Percentiles rank a stretch among this genome's conserved stretches.
phyloP scores from a whole-genome alignment of 2,329 filamentous ascomycete genomes.

The Fusarium drepaniforme region DNA sequence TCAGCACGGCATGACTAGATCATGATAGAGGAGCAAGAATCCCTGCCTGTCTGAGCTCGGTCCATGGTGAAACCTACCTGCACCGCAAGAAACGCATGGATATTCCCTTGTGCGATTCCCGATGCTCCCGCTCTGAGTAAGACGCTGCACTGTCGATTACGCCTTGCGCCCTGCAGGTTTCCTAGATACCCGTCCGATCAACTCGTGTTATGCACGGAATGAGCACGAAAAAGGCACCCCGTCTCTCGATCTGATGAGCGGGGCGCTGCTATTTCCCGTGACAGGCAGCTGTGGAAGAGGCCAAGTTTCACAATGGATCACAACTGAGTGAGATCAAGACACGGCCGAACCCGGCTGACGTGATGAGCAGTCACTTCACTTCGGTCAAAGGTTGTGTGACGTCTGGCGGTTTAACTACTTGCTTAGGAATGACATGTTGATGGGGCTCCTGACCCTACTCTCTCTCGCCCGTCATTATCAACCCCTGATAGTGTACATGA shows the following conservation, averaged over 20 bases:
- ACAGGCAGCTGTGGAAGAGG: not conserved
- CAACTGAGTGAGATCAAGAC: not conserved
- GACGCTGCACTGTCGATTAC: conserved; percentile 3
- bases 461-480: not conserved
- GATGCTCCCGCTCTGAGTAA: conserved; percentile 6
- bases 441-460: not conserved
- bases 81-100: not conserved
- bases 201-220: conserved; percentile 4
- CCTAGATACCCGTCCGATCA: conserved; percentile 3
- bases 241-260: conserved; percentile 10
- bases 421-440: conserved; percentile 14
- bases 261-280: not conserved
- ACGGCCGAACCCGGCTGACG: conserved; percentile 2
- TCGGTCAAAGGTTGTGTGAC: not conserved
- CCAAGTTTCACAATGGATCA: not conserved
- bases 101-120: conserved; percentile 6
- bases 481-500: not conserved
- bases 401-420: not conserved
- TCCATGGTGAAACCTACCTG: not conserved
- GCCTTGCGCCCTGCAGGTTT: conserved; percentile 10
- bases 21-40: not conserved
- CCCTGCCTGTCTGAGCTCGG: not conserved
- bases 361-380: conserved; percentile 8
- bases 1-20: conserved; percentile 6
- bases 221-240: not conserved